Evolutionary conservation across 1,139 yeast genomes (phyloP).

Genomic region (Sugiyamaella sp.): DNA sequence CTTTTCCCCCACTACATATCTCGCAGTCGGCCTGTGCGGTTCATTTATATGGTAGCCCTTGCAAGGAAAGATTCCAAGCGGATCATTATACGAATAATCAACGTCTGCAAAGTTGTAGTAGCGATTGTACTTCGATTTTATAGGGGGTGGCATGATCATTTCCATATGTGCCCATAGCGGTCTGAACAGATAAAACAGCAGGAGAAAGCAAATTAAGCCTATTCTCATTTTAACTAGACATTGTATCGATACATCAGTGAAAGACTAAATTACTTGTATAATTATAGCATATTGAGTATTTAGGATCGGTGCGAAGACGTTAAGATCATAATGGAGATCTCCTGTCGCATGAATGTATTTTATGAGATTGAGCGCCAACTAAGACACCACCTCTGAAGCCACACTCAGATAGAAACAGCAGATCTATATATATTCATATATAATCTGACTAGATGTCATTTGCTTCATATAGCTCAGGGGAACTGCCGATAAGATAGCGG

Average conservation of each 20-base stretch:
- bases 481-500: conserved; percentile 8
- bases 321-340: conserved; percentile 1
- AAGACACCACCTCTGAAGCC: not conserved
- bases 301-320: too few species aligned
- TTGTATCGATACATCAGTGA: not conserved
- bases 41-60: conserved; percentile 35
- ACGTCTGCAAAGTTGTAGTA: conserved; percentile 22
- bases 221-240: not conserved
- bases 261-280: not conserved
- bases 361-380: not conserved
- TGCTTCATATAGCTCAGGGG: too few species aligned
- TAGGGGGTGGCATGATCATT: conserved; percentile 35
- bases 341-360: not conserved
- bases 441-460: too few species aligned
- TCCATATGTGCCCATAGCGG: conserved; percentile 31
- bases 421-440: not conserved
- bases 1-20: conserved; percentile 31
- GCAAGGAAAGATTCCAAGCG: conserved; percentile 35
- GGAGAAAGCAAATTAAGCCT: conserved; percentile 1
- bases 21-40: conserved; percentile 30
- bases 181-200: not conserved
- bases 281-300: not conserved
- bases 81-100: conserved; percentile 33
- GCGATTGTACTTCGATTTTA: conserved; percentile 32
- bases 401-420: not conserved